A percentile compares a stretch with the other conserved stretches of the same genome.
These are phyloP conservation scores for Periconia sp. DNA, from an alignment of 2,329 filamentous ascomycete species.

Conservation along the genomic window DNA sequence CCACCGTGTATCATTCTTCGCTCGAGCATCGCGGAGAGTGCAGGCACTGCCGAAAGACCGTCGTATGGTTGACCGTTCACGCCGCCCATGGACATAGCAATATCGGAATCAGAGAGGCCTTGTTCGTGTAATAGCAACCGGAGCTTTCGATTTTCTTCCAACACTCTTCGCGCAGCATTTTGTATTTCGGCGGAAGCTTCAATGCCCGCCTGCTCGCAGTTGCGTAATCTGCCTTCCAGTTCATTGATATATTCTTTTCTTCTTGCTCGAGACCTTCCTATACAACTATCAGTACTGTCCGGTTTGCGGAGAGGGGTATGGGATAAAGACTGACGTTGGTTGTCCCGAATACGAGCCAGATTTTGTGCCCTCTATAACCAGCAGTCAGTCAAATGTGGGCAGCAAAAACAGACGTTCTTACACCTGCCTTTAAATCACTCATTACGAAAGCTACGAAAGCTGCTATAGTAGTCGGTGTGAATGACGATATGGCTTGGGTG, in stretches of 20 bases:
- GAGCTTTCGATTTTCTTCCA: constrained; percentile 69
- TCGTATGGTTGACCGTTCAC: constrained; percentile 26
- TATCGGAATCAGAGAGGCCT: constrained; percentile 60
- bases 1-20: constrained; percentile 26
- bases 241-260: constrained; percentile 73
- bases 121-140: constrained; percentile 60
- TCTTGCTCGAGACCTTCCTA: constrained; percentile 68
- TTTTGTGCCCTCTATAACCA: constrained; percentile 40
- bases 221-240: constrained; percentile 65
- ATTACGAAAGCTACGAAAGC: constrained; percentile 12
- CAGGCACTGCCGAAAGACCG: constrained; percentile 29
- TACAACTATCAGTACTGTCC: not conserved
- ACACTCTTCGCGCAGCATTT: constrained; percentile 66
- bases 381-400: not conserved
- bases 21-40: constrained; percentile 34
- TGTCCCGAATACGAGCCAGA: constrained; percentile 69
- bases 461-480: not conserved
- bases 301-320: not conserved
- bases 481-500: not conserved
- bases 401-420: not conserved
- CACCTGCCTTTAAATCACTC: constrained; percentile 29
- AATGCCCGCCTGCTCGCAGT: constrained; percentile 66
- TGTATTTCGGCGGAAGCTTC: constrained; percentile 74
- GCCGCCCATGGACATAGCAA: constrained; percentile 40
- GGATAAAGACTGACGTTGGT: constrained; percentile 55